Evolutionary conservation across 1,284 basidiomycete genomes (phyloP).

Genomic region (Sporisorium graminicola): DNA sequence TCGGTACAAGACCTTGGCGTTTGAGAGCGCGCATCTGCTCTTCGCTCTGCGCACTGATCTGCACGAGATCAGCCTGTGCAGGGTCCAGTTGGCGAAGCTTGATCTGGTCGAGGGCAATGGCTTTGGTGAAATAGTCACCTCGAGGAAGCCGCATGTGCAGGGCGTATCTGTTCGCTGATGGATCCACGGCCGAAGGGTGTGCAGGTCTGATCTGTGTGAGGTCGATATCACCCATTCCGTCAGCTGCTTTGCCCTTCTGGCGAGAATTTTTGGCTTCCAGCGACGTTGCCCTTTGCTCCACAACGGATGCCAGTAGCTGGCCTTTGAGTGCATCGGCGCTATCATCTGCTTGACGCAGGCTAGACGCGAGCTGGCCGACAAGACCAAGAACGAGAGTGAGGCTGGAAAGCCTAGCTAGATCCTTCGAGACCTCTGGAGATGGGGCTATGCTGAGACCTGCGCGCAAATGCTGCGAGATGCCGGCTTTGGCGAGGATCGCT

Average conservation of each 20-base stretch:
- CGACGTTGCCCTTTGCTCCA: slow-evolving; percentile 21
- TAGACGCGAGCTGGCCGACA: slow-evolving; percentile 46
- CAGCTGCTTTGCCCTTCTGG: not conserved
- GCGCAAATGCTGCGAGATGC: slow-evolving; percentile 16
- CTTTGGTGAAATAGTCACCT: slow-evolving; percentile 66
- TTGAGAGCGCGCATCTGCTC: slow-evolving; percentile 29
- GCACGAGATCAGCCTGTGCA: slow-evolving; percentile 59
- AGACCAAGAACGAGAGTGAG: slow-evolving; percentile 39
- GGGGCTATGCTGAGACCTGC: not conserved
- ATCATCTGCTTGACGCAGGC: slow-evolving; percentile 22
- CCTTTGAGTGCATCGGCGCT: slow-evolving; percentile 25
- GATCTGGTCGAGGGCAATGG: slow-evolving; percentile 35
- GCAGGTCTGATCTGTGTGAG: not conserved
- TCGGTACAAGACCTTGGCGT: slow-evolving; percentile 33
- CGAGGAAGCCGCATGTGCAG: slow-evolving; percentile 65
- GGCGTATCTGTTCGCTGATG: slow-evolving; percentile 44
- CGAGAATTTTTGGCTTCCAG: slow-evolving; percentile 25
- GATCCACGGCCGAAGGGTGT: slow-evolving; percentile 5
- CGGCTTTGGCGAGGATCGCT: slow-evolving; percentile 25
- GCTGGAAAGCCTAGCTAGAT: slow-evolving; percentile 22
- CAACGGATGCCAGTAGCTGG: slow-evolving; percentile 19
- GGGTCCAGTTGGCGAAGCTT: slow-evolving; percentile 44
- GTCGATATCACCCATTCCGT: not conserved
- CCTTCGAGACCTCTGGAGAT: slow-evolving; percentile 5
- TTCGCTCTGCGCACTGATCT: slow-evolving; percentile 47